These are phyloP conservation scores for Trichoderma brevicompactum DNA, from an alignment of 2,329 filamentous ascomycete genomes.

Conservation along the genomic window DNA sequence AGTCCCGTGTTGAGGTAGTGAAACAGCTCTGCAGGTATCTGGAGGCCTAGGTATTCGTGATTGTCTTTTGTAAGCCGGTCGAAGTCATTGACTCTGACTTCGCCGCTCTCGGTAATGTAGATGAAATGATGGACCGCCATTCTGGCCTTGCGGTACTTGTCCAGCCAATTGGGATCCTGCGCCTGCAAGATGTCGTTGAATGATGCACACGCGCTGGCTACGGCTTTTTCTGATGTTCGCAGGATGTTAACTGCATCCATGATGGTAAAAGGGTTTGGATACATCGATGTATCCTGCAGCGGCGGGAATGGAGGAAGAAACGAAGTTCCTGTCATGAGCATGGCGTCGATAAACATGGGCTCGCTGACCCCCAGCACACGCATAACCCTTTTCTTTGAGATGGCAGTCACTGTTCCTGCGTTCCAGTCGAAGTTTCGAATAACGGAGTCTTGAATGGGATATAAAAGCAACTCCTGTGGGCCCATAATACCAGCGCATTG, in stretches of 20 bases:
- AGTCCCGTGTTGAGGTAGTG: slow-evolving; percentile 86
- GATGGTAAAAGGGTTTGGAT: slow-evolving; percentile 65
- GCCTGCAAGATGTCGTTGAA: slow-evolving; percentile 79
- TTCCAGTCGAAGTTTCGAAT: slow-evolving; percentile 72
- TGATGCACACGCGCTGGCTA: slow-evolving; percentile 73
- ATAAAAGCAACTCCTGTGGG: slow-evolving; percentile 82
- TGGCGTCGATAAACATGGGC: slow-evolving; percentile 79
- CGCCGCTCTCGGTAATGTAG: slow-evolving; percentile 76
- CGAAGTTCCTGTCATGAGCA: slow-evolving; percentile 80
- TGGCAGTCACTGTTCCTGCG: slow-evolving; percentile 61
- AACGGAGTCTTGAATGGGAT: slow-evolving; percentile 78
- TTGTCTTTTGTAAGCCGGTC: slow-evolving; percentile 80
- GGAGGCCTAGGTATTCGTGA: slow-evolving; percentile 87
- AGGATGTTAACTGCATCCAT: slow-evolving; percentile 80
- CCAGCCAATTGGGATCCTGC: slow-evolving; percentile 75
- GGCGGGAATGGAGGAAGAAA: slow-evolving; percentile 81
- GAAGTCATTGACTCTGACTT: slow-evolving; percentile 73
- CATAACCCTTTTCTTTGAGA: slow-evolving; percentile 72
- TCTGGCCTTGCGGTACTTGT: slow-evolving; percentile 83
- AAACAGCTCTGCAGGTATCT: slow-evolving; percentile 86
- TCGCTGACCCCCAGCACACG: slow-evolving; percentile 68
- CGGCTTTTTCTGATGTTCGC: slow-evolving; percentile 67
- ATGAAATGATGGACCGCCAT: slow-evolving; percentile 89
- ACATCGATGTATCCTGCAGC: slow-evolving; percentile 63
- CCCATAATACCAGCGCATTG: slow-evolving; percentile 80